Base-by-base conservation (phyloP, 2,329 filamentous ascomycete species). In the Diaporthe longicolla region DNA sequence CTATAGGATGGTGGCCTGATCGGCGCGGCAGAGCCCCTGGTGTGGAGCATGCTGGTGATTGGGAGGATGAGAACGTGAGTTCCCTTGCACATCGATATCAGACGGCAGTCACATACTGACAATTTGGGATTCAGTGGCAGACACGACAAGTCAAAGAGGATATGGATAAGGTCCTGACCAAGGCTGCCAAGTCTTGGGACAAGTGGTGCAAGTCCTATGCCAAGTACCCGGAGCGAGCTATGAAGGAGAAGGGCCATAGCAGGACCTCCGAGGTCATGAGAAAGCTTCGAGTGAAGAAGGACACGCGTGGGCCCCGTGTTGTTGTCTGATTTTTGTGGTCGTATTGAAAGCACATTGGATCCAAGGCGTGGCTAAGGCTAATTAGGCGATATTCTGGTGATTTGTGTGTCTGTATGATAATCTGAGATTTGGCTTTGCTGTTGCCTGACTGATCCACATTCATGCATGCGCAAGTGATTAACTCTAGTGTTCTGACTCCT, bases 61-160 rank as follows among this genome's bases (percentile, higher is more conserved):
- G 71, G 61, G 71, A 73, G 4, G 71, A 73, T n/a, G 70, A 72
- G 50, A 72, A 72, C 50, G 70, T 72, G 15, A 66, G 70, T 72
- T 1, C 8, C 24, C 10, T 4, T 19, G 1, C 10, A 8, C 15
- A 15, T n/a, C 5, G 21, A 0, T 10, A 37, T 8, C 8, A n/a
- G 4, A n/a, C 5, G 5, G 4, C 11, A 15, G 4, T 1, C 4
- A 6, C 4, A 37, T 21, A 40, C 48, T 68, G 15, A 68, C 63
- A 15, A 0, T 0, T 19, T 21, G 19, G 3, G 17, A 3, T 26
- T 50, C 19, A 73, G 71, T 73, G 71, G 71, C 71, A 73, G 24
- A 73, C 71, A 21, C 43, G 71, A n/a, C 71, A 73, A 48, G 71
- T 69, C 29, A 73, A 73, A 15, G 72, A 70, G 15, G 72, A 73